These are phyloP conservation scores for Colletotrichum sp. DNA, from an alignment of 2,329 filamentous ascomycete genomes.

Conservation along the genomic window DNA sequence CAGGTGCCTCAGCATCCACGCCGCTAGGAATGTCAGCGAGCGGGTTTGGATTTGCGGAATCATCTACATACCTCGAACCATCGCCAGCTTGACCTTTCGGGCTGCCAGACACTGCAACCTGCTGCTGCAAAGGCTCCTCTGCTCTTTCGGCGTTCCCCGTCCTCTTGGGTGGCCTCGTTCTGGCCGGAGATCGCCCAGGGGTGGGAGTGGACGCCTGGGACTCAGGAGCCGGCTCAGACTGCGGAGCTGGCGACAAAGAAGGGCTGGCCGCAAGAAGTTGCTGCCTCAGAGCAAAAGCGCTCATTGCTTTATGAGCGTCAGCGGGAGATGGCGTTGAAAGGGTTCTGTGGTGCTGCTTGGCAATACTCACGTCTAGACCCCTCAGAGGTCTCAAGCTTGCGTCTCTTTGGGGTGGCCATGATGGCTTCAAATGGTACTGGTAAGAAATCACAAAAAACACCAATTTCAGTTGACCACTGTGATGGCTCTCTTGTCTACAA, in stretches of 20 bases:
- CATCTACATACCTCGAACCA: neutral
- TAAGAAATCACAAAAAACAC: neutral
- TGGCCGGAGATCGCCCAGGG: neutral
- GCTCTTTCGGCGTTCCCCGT: neutral
- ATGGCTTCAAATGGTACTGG: neutral
- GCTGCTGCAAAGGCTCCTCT: neutral
- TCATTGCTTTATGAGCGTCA: slow-evolving; percentile 37
- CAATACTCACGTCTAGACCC: slow-evolving; percentile 36
- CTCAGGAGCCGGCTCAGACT: neutral
- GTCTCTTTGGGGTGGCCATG: slow-evolving; percentile 42
- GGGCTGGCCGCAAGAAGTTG: slow-evolving; percentile 29
- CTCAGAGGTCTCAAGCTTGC: slow-evolving; percentile 42
- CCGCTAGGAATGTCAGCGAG: neutral
- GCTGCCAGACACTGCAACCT: neutral
- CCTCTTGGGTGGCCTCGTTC: neutral
- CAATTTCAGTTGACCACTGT: neutral
- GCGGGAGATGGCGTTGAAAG: neutral
- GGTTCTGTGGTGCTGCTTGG: neutral
- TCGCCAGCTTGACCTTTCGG: neutral
- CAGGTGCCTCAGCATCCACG: neutral
- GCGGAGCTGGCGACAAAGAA: slow-evolving; percentile 11
- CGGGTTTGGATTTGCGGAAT: neutral
- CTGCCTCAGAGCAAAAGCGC: slow-evolving; percentile 49
- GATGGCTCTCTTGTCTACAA: neutral
- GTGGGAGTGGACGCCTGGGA: neutral